Evolutionary conservation across 2,329 filamentous ascomycete species (phyloP).

Genomic region (Tricladium varicosporioides): DNA sequence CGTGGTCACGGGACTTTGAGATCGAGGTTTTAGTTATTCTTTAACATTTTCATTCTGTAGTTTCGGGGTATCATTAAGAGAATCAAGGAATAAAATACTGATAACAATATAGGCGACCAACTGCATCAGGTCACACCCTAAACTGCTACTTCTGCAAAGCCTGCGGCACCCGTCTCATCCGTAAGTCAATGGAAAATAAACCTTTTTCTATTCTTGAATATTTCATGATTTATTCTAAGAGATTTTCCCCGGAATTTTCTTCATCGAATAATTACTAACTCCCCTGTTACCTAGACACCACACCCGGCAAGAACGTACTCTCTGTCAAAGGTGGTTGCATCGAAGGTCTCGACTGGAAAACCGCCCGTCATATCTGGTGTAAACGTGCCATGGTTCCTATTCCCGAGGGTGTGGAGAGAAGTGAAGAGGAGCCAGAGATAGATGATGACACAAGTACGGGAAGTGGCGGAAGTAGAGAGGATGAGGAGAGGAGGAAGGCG

Average conservation of each 20-base stretch:
- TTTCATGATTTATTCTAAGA: too few species aligned
- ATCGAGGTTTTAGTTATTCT: background rate
- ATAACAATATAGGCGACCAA: slow-evolving; percentile 48
- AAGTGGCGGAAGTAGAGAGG: background rate
- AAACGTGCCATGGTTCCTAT: slow-evolving; percentile 65
- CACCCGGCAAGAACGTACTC: slow-evolving; percentile 57
- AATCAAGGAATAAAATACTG: background rate
- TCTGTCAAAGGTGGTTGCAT: slow-evolving; percentile 68
- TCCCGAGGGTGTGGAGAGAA: slow-evolving; percentile 58
- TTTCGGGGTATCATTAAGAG: background rate
- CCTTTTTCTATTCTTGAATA: too few species aligned
- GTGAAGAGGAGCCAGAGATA: slow-evolving; percentile 48
- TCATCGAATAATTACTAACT: too few species aligned
- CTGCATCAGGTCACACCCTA: slow-evolving; percentile 53
- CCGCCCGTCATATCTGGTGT: slow-evolving; percentile 66
- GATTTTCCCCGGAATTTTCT: too few species aligned
- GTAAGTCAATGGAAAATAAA: too few species aligned
- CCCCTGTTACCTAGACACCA: too few species aligned
- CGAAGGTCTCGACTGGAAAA: slow-evolving; percentile 58
- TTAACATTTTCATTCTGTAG: background rate
- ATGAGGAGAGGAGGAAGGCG: slow-evolving; percentile 1
- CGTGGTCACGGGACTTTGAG: background rate
- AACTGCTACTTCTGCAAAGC: slow-evolving; percentile 66
- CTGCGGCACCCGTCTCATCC: slow-evolving; percentile 65
- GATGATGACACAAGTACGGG: slow-evolving; percentile 1